Evolutionary conservation across 352 stramenopile genomes (phyloP).

Genomic region (Poterioochromonas sp.): DNA sequence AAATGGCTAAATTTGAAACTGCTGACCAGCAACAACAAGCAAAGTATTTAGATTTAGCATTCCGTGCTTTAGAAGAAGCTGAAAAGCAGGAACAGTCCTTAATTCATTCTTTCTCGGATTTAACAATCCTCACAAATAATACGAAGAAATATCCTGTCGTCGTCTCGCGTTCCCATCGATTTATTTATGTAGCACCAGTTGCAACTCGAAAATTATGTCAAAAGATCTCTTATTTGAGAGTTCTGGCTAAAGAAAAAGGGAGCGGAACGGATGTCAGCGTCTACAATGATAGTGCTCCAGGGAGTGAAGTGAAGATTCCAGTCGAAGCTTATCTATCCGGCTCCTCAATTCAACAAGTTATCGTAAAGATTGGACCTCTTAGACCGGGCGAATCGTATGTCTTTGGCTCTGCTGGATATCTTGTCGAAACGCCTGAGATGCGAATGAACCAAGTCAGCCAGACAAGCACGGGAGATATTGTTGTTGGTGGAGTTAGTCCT

Average conservation of each 20-base stretch:
- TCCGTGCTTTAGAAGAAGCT: not conserved
- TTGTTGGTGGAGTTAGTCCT: not conserved
- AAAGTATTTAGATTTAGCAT: constrained; percentile 8
- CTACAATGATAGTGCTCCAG: not conserved
- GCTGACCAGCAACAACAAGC: not conserved
- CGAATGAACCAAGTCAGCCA: no score
- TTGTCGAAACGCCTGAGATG: no score
- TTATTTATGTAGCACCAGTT: constrained; percentile 27
- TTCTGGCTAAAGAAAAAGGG: constrained; percentile 22
- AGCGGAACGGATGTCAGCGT: constrained; percentile 21
- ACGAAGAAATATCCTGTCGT: not conserved
- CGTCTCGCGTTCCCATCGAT: not conserved
- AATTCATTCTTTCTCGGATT: not conserved
- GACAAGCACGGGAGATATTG: not conserved
- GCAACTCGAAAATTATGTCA: not conserved
- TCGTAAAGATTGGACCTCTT: constrained; percentile 11
- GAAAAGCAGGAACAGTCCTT: not conserved
- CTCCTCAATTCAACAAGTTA: not conserved
- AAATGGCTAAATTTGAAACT: constrained; percentile 10
- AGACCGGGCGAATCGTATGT: constrained; percentile 6
- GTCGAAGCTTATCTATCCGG: not conserved
- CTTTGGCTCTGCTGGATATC: constrained; percentile 10
- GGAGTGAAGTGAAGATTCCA: not conserved
- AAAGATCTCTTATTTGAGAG: not conserved
- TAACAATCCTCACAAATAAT: constrained; percentile 16